Conservation (phyloP, 257 asterid genomes). For the Anisodus tanguticus region DNA sequence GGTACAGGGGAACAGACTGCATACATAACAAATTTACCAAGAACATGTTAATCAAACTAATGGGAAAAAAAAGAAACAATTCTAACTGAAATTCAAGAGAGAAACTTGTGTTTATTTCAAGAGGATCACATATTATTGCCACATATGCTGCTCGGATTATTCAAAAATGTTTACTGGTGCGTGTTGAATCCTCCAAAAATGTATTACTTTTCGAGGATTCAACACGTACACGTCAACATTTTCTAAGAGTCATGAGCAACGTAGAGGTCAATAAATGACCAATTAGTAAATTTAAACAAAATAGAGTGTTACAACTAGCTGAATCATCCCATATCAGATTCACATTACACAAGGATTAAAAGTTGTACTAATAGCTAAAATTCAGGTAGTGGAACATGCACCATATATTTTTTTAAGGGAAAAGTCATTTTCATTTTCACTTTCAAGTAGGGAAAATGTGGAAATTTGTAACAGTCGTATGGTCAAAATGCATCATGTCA, state of each 20-base stretch:
- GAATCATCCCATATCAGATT: not conserved
- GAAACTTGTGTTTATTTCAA: not conserved
- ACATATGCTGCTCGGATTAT: too few relatives aligned
- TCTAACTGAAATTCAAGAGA: not conserved
- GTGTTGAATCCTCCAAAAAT: too few relatives aligned
- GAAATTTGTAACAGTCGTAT: not conserved
- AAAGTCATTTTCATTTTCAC: too few relatives aligned
- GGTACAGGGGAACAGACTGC: slow-evolving; percentile 71
- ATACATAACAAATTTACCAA: not conserved
- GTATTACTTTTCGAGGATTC: too few relatives aligned
- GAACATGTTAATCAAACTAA: not conserved
- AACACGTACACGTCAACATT: too few relatives aligned
- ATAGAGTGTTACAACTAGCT: not conserved
- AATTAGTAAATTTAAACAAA: not conserved
- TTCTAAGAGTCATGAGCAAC: not conserved
- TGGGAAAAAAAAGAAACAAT: not conserved
- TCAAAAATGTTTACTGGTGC: too few relatives aligned
- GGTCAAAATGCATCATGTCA: not conserved
- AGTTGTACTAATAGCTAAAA: not conserved
- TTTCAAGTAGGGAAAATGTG: not conserved
- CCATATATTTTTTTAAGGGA: not conserved
- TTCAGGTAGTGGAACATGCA: not conserved
- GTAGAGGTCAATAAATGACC: too few relatives aligned
- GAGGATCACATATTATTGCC: slow-evolving; percentile 28
- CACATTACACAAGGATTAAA: not conserved